These are phyloP conservation scores for Cordyceps militaris DNA, from an alignment of 2,329 filamentous ascomycete genomes.

Conservation along the genomic window DNA sequence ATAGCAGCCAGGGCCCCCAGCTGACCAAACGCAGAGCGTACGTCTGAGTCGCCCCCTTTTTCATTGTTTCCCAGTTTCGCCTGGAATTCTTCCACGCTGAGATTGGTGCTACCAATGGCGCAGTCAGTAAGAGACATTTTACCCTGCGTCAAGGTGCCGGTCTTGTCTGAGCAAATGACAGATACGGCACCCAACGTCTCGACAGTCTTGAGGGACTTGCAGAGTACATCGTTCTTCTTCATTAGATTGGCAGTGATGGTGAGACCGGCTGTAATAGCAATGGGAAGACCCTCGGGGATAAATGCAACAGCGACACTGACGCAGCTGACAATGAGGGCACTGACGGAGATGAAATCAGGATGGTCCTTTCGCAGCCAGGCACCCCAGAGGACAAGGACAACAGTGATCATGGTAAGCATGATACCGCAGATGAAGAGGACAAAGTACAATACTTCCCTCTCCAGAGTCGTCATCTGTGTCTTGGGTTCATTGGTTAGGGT, in stretches of 20 bases:
- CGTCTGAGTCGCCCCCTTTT: not conserved
- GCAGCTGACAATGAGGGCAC: conserved; percentile 64
- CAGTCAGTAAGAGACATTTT: conserved; percentile 68
- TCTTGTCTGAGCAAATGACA: conserved; percentile 72
- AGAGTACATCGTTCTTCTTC: conserved; percentile 68
- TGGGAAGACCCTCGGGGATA: conserved; percentile 67
- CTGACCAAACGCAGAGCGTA: conserved; percentile 40
- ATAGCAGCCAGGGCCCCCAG: conserved; percentile 56
- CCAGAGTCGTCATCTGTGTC: conserved; percentile 59
- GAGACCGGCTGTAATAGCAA: conserved; percentile 62
- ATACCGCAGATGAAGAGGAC: conserved; percentile 62
- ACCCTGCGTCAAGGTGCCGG: conserved; percentile 63
- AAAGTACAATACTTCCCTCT: conserved; percentile 67
- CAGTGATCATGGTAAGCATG: conserved; percentile 57
- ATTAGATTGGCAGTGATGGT: conserved; percentile 73
- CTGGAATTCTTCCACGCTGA: conserved; percentile 45
- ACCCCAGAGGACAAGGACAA: conserved; percentile 62
- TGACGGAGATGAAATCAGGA: conserved; percentile 65
- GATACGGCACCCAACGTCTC: conserved; percentile 69
- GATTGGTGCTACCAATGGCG: conserved; percentile 45
- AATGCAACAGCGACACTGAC: conserved; percentile 69
- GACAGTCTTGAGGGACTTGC: conserved; percentile 73
- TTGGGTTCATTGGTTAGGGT: conserved; percentile 64
- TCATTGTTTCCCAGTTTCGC: conserved; percentile 24
- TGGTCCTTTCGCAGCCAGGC: conserved; percentile 61